phyloP scores from a whole-genome alignment of 345 rosid genomes.

The Leavenworthia alabamica region DNA sequence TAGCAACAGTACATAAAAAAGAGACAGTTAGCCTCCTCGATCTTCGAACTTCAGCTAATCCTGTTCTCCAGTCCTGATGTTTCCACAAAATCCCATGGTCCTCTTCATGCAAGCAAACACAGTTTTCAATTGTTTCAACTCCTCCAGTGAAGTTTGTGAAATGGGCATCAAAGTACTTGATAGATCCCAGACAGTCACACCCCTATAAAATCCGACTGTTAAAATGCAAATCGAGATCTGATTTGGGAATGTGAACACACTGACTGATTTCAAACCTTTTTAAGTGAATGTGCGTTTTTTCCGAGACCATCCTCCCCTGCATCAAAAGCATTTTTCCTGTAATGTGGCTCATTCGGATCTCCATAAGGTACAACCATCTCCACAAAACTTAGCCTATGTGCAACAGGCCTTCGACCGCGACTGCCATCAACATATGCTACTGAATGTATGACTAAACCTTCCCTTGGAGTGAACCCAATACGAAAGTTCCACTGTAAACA shows the following conservation, averaged over 20 bases:
- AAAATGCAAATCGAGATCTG: slow-evolving; percentile 6
- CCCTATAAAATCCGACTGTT: slow-evolving; percentile 40
- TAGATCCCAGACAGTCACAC: slow-evolving; percentile 82
- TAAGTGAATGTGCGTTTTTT: slow-evolving; percentile 92
- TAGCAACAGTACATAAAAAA: slow-evolving; percentile 78
- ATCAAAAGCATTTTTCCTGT: slow-evolving; percentile 91
- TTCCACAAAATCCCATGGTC: slow-evolving; percentile 91
- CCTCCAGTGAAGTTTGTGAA: slow-evolving; percentile 86
- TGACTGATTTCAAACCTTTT: slow-evolving; percentile 45
- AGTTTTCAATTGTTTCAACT: slow-evolving; percentile 83
- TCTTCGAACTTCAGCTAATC: slow-evolving; percentile 88
- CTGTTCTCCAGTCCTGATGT: slow-evolving; percentile 98
- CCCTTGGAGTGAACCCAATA: slow-evolving; percentile 84
- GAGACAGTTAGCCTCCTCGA: slow-evolving; percentile 81
- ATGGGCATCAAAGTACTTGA: slow-evolving; percentile 90
- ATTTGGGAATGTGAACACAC: slow-evolving; percentile 10
- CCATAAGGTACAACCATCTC: slow-evolving; percentile 99
- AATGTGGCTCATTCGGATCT: slow-evolving; percentile 93
- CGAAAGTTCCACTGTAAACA: slow-evolving; percentile 86
- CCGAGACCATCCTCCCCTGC: slow-evolving; percentile 98
- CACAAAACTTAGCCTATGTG: slow-evolving; percentile 83
- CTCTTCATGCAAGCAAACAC: slow-evolving; percentile 90
- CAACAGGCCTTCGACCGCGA: slow-evolving; percentile 84
- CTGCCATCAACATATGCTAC: slow-evolving; percentile 89
- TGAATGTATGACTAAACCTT: slow-evolving; percentile 84